Evolutionary conservation across 164 flowering plant species (phyloP), one percentile per base, ranked within the genome.

Genomic region (Chloranthus sessilifolius): DNA sequence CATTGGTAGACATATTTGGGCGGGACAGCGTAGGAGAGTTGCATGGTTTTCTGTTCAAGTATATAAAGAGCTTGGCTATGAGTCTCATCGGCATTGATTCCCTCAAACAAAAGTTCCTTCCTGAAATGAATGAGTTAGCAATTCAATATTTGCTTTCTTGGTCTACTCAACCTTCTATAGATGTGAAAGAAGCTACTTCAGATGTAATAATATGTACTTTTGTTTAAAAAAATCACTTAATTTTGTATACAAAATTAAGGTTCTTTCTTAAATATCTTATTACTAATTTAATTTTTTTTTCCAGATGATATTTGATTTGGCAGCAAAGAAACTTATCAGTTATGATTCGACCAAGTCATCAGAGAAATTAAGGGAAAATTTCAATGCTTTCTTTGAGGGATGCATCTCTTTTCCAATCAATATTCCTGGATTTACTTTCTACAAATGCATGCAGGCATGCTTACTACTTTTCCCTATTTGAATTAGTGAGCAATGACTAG

Each of bases 11-110:
- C 41, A 61, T 67, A 23, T 30, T 57, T 17, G 63, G 63, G 23
- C 22, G 23, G 25, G 53, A 59, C 34, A 60, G 47, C 47, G 61
- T 52, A 7, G 58, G 56, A 20, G 45, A 56, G 36, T 51, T 54
- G 34, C 63, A 64, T 41, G 69, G 66, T 4, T 43, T 56, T 44
- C 36, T 64, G 49, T 55, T 64, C 54, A 69, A 56, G 60, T 64
- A 69, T 55, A 52, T 69, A 37, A 69, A 61, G 56, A 64, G 45
- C 41, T 30, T 69, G 59, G 50, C 60, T 38, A 22, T 64, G 29
- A 60, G 33, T 45, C 57, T 69, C 35, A 55, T 69, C 42, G 62
- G 69, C 33, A 60, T 60, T 21, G 66, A 64, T 49, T 56, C 47
- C 45, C 56, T 69, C 21, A 60, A 57, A 45, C 40, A 47, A 43